phyloP scores from a whole-genome alignment of 2,329 filamentous ascomycete species.

The Sarocladiaceae sp. region DNA sequence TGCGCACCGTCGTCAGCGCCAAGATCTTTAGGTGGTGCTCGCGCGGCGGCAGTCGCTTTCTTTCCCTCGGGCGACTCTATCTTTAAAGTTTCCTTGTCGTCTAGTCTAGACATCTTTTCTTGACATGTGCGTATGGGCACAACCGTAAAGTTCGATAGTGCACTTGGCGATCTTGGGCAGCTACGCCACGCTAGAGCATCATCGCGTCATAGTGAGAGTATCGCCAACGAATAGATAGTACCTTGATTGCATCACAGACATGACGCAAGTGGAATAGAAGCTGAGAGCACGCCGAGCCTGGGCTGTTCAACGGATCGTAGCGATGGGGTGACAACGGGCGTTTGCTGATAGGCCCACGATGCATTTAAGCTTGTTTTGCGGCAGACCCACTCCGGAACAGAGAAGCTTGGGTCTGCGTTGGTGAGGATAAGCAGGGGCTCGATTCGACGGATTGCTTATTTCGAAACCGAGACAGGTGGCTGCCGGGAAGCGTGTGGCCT shows the following conservation, averaged over 20 bases:
- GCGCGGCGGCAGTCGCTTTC: no score
- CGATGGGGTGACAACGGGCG: neutral
- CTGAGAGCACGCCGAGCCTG: neutral
- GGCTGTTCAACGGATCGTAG: neutral
- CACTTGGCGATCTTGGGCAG: neutral
- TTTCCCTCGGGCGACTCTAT: no score
- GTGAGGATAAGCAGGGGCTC: neutral
- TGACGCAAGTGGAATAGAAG: no score
- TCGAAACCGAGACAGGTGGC: neutral
- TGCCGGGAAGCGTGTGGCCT: neutral
- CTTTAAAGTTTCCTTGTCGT: no score
- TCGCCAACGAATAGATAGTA: no score
- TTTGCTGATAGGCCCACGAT: neutral
- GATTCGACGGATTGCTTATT: no score
- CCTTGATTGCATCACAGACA: no score
- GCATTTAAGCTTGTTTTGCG: neutral
- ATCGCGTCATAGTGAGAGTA: no score
- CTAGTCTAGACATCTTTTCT: no score
- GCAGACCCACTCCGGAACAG: neutral
- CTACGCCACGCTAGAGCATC: neutral
- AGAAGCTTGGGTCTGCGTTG: no score
- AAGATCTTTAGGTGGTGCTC: slow-evolving; percentile 2
- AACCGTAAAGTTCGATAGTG: neutral
- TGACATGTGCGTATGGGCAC: no score
- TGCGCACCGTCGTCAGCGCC: slow-evolving; percentile 9